These are phyloP conservation scores for Cutaneotrichosporon mucoides DNA, from an alignment of 1,284 basidiomycete genomes.

Conservation along the genomic window DNA sequence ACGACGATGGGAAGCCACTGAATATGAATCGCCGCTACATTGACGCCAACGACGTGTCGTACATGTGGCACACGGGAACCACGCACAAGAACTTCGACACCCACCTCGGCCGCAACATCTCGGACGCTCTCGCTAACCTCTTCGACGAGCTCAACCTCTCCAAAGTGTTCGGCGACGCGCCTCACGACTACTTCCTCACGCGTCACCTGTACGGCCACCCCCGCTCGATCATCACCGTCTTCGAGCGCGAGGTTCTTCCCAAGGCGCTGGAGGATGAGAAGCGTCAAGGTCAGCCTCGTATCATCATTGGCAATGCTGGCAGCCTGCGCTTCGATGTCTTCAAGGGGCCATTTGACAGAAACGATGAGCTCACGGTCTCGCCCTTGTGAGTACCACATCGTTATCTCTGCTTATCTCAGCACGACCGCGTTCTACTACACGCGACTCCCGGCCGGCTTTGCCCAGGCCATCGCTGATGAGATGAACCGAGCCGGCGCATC, in stretches of 20 bases:
- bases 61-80: constrained; percentile 39
- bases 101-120: constrained; percentile 37
- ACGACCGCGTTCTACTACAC: constrained; percentile 39
- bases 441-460: constrained; percentile 35
- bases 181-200: constrained; percentile 64
- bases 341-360: constrained; percentile 65
- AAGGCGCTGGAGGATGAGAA: constrained; percentile 29
- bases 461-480: constrained; percentile 31
- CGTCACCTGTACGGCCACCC: constrained; percentile 66
- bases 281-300: constrained; percentile 43
- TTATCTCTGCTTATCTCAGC: not conserved
- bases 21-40: constrained; percentile 50
- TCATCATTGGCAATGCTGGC: constrained; percentile 69
- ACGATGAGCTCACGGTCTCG: constrained; percentile 69
- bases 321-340: constrained; percentile 68
- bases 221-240: constrained; percentile 60
- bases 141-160: constrained; percentile 38
- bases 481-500: constrained; percentile 47
- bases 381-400: constrained; percentile 51
- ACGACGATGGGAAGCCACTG: constrained; percentile 31
- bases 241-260: constrained; percentile 57
- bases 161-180: constrained; percentile 61
- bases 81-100: constrained; percentile 38
- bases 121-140: constrained; percentile 27
- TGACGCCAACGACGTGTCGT: constrained; percentile 51